Conservation (phyloP, 805 yeast species). For the Teunomyces funiuensis region DNA sequence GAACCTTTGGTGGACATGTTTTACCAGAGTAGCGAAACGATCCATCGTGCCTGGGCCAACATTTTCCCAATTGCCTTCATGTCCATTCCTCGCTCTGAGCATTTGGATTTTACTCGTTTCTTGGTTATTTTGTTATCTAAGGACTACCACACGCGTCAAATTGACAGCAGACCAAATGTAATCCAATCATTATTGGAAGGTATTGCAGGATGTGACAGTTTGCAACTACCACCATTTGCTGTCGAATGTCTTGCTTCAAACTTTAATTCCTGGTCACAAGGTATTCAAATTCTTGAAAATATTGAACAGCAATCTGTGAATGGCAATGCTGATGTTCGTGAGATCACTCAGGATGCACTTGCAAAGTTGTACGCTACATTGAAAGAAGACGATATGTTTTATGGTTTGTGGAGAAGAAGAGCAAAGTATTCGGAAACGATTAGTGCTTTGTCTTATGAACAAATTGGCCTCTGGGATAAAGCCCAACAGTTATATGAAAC, state of each 20-base stretch:
- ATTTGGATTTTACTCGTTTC: slow-evolving; percentile 79
- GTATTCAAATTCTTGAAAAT: slow-evolving; percentile 79
- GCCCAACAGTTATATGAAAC: slow-evolving; percentile 93
- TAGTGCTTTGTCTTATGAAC: slow-evolving; percentile 91
- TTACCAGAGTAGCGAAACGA: slow-evolving; percentile 75
- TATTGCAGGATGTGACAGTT: slow-evolving; percentile 64
- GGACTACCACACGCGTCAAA: slow-evolving; percentile 91
- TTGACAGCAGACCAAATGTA: slow-evolving; percentile 82
- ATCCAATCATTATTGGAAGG: slow-evolving; percentile 83
- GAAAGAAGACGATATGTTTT: slow-evolving; percentile 95
- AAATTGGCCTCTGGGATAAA: slow-evolving; percentile 90
- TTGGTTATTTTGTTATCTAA: slow-evolving; percentile 78
- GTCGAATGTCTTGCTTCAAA: slow-evolving; percentile 84
- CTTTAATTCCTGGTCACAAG: slow-evolving; percentile 88
- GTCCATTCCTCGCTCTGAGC: slow-evolving; percentile 75
- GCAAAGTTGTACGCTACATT: slow-evolving; percentile 84
- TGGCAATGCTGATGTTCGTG: slow-evolving; percentile 74
- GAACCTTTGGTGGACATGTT: slow-evolving; percentile 77
- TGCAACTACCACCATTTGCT: slow-evolving; percentile 91
- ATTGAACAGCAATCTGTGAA: slow-evolving; percentile 55
- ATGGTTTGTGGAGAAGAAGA: slow-evolving; percentile 96
- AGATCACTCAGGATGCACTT: slow-evolving; percentile 85
- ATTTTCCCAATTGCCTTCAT: slow-evolving; percentile 79
- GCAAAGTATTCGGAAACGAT: slow-evolving; percentile 93
- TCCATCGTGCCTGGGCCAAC: slow-evolving; percentile 79